Base-by-base conservation (phyloP, 108 stramenopile species). In the Nitzschia inconspicua region DNA sequence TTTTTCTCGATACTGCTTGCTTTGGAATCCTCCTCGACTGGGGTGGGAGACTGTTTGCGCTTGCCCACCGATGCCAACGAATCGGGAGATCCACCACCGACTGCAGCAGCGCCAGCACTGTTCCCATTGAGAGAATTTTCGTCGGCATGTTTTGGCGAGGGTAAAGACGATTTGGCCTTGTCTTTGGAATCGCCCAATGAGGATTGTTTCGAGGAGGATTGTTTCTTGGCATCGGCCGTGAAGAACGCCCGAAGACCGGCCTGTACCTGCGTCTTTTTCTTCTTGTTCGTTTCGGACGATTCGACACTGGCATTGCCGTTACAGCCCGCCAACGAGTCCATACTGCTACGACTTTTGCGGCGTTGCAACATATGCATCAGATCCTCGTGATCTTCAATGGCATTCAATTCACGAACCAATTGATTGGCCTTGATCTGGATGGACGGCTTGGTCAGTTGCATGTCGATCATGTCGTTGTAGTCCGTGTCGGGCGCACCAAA, bases 351-450 rank as follows among this genome's bases (percentile, higher is more conserved):
- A 26, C 68, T 40, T 19, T 56, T 62, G 18, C 70, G 72, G 2
- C 72, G 72, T 37, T 76, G 52, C 4, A 76, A 35, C 35, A 76
- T 25, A 14, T 48, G 60, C 29, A 69, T 37, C 42, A 56, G 68
- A 52, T 73, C 79, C 39, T 78, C 67, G 1, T 55, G 57, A 31
- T 82, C 82, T 22, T 85, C 87, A 44, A 80, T 55, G 6, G 52
- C 56, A 44, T 85, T 79, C 1, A 88, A 64, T 57, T 88, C 87
- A 26, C 87, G 78, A 19, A 83, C 75, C 30, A 88, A 55, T 40
- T 83, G 77, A 51, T 88, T 88, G 57, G 80, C 71, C 28, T 71
- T 61, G 9, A 52, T 46, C 60, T 88, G 87, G 24, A 76, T 76
- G 4, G 70, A 39, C 3, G 79, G 44, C 34, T 78, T 77, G 25